Conservation (phyloP, 2,329 filamentous ascomycete genomes). For the Cadophora sp. region DNA sequence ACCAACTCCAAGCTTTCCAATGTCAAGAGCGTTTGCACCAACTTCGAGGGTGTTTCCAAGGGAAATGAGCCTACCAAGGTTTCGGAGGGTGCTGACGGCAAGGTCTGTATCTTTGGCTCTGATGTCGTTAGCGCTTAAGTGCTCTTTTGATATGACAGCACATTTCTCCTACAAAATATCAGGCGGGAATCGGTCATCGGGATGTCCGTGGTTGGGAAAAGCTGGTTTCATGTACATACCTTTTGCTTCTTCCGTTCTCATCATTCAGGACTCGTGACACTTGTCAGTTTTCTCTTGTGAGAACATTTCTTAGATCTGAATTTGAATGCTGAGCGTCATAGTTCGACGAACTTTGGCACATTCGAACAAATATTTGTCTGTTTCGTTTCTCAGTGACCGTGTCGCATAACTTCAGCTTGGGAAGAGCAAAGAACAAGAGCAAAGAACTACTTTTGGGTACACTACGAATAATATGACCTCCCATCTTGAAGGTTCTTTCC, state of each 20-base stretch:
- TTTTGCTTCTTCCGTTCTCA: conserved; percentile 5
- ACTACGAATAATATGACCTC: no score
- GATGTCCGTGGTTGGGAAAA: conserved; percentile 1
- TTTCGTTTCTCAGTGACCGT: background rate
- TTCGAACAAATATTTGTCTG: background rate
- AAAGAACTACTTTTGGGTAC: no score
- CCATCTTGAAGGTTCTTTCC: no score
- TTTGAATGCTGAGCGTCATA: background rate
- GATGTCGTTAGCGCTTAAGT: conserved; percentile 24
- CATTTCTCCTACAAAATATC: background rate
- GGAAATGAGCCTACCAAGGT: conserved; percentile 49
- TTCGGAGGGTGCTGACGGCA: conserved; percentile 47
- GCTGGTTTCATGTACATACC: conserved; percentile 16
- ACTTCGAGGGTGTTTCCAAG: conserved; percentile 47
- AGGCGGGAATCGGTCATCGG: background rate
- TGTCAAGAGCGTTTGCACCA: conserved; percentile 32
- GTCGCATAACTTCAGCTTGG: background rate
- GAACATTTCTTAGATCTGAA: background rate
- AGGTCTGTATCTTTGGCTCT: conserved; percentile 41
- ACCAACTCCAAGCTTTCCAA: conserved; percentile 46
- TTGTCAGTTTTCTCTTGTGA: background rate
- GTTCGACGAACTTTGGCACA: background rate
- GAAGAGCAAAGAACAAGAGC: no score
- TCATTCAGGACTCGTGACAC: background rate
- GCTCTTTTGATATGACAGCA: no score